Base-by-base conservation (phyloP, 495 filamentous ascomycete species). In the Hypoxylon intermedium region DNA sequence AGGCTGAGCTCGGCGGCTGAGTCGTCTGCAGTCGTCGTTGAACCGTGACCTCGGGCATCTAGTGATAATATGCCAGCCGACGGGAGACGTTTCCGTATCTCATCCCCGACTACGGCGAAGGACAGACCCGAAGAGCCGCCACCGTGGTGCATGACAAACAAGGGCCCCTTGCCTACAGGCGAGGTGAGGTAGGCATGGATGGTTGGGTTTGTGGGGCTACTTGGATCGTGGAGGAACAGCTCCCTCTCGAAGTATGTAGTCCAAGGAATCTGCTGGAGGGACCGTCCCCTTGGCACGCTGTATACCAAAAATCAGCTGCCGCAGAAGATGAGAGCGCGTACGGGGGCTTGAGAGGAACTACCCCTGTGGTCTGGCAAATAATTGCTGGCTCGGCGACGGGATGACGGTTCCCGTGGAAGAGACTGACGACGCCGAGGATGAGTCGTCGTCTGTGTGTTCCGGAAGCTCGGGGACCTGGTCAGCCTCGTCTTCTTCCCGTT, bases 61-160 rank as follows among this genome's bases (percentile, higher is more conserved):
- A 90, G 68, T 9, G 91, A 90, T 11, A 99, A 78, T 19, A 97
- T 80, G 1, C 94, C 94, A 5, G 91, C 91, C 18, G 85, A 78
- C 3, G 95, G 92, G 19, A 97, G 78, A 12, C 83, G 78, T 71
- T 89, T 90, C 18, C 88, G 84, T 41, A 98, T 84, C 63, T 93
- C 87, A 9, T 83, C 75, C 5, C 87, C 84, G 51, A 96, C 87
- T 3, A 91, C 79, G 19, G 92, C 90, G 72, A 96, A 96, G 2
- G 92, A 93, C 18, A 96, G 81, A 11, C 88, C 92, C 0, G 91
- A 93, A 9, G 92, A 95, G 28, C 92, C 92, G 34, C 90, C 92
- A 15, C 92, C 92, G 73, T 97, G 92, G 63, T 97, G 92, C 72
- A 85, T 87, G 42, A 97, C 87, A 68, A 96, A 93, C 3, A 99